phyloP scores from a whole-genome alignment of 345 rosid species.

The Cardiospermum halicacabum region DNA sequence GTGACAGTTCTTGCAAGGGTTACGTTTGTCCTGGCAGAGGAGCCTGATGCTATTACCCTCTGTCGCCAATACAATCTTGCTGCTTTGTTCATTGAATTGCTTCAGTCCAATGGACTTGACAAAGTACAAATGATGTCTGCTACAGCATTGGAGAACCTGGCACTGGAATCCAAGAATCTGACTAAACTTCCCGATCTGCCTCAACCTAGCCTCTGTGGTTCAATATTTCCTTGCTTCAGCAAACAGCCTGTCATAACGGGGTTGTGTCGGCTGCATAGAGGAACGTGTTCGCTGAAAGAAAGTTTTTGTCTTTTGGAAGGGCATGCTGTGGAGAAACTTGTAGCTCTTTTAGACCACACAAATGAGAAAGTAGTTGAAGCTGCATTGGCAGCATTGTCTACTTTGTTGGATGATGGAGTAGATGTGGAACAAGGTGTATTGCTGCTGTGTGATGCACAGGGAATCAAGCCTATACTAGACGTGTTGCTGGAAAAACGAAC shows the following conservation, averaged over 20 bases:
- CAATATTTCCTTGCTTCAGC: slow-evolving; percentile 68
- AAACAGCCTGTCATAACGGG: slow-evolving; percentile 64
- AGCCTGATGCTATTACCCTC: slow-evolving; percentile 51
- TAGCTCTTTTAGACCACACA: slow-evolving; percentile 84
- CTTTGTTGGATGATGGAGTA: slow-evolving; percentile 74
- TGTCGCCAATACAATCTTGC: slow-evolving; percentile 67
- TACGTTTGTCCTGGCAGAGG: slow-evolving; percentile 72
- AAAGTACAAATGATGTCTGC: slow-evolving; percentile 81
- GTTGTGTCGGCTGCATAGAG: slow-evolving; percentile 71
- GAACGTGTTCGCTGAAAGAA: slow-evolving; percentile 70
- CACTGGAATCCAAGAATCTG: slow-evolving; percentile 70
- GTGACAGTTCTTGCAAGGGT: slow-evolving; percentile 70
- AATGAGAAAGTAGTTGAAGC: slow-evolving; percentile 89
- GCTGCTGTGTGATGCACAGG: slow-evolving; percentile 61
- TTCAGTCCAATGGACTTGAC: slow-evolving; percentile 69
- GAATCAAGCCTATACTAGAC: slow-evolving; percentile 57
- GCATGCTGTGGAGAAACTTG: slow-evolving; percentile 72
- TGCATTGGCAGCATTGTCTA: slow-evolving; percentile 84
- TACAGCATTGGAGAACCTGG: slow-evolving; percentile 79
- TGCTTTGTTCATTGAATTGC: slow-evolving; percentile 61
- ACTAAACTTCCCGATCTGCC: slow-evolving; percentile 77
- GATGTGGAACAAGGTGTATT: slow-evolving; percentile 66
- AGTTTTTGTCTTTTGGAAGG: slow-evolving; percentile 90
- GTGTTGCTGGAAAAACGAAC: slow-evolving; percentile 71
- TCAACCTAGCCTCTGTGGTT: slow-evolving; percentile 43